These are phyloP conservation scores for Epichloe sp. DNA, from an alignment of 2,329 filamentous ascomycete species.

Conservation along the genomic window DNA sequence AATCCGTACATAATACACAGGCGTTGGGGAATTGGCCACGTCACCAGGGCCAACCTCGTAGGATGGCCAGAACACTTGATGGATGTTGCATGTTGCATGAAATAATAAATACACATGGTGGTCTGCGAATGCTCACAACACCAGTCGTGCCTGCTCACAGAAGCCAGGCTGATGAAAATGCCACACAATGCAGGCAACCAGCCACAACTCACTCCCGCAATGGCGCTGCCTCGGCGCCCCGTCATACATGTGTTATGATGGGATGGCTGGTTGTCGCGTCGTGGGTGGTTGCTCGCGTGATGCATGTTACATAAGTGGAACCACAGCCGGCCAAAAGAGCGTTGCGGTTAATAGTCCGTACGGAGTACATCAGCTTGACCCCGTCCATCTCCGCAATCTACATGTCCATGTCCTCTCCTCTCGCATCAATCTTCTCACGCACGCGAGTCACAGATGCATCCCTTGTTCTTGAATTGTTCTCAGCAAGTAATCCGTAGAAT, in stretches of 20 bases:
- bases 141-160: no score
- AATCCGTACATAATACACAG: no score
- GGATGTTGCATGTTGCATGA: no score
- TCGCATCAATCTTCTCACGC: neutral
- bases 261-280: neutral
- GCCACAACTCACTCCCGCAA: neutral
- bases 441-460: neutral
- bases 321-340: neutral
- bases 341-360: neutral
- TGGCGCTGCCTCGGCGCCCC: slow-evolving; percentile 1
- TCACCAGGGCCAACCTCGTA: no score
- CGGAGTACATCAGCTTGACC: neutral
- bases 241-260: neutral
- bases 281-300: slow-evolving; percentile 2
- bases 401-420: neutral
- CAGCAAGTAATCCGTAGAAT: no score
- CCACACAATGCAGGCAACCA: neutral
- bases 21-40: no score
- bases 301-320: slow-evolving; percentile 1
- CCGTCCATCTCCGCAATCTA: neutral
- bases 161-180: neutral
- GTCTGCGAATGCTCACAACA: no score
- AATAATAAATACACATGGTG: no score
- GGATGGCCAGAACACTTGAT: no score
- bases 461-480: neutral